A percentile compares a stretch with the other conserved stretches of the same genome.
phyloP scores from a whole-genome alignment of 495 filamentous ascomycete species.

The Neurospora sp. region DNA sequence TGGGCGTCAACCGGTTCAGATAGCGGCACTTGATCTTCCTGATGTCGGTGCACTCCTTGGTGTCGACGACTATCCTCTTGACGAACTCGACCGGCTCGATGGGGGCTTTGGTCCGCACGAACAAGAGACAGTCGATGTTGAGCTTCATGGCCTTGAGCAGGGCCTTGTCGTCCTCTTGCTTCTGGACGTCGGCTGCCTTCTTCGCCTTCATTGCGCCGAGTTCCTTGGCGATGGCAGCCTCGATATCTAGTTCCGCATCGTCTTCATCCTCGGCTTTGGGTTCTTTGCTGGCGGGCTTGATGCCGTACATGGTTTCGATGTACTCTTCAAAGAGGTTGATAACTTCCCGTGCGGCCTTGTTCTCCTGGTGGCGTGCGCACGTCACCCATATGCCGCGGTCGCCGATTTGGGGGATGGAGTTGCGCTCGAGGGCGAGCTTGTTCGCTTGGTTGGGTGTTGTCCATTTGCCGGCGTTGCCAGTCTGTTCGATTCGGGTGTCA shows the following conservation, averaged over 20 bases:
- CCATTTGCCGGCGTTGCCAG: conserved; percentile 43
- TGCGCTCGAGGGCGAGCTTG: conserved; percentile 23
- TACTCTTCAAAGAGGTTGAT: conserved; percentile 65
- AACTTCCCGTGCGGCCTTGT: conserved; percentile 64
- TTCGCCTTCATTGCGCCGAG: conserved; percentile 52
- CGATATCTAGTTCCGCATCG: conserved; percentile 57
- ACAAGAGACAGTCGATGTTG: conserved; percentile 67
- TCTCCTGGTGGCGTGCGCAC: conserved; percentile 71
- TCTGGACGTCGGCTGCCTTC: conserved; percentile 20
- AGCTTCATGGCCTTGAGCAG: conserved; percentile 56
- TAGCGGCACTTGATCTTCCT: conserved; percentile 57
- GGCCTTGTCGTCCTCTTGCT: conserved; percentile 18
- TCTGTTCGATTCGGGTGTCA: conserved; percentile 18
- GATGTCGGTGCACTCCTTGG: conserved; percentile 32
- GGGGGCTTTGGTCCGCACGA: conserved; percentile 54
- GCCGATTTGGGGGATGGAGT: conserved; percentile 52
- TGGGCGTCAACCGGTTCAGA: conserved; percentile 76
- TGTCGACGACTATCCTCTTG: conserved; percentile 60
- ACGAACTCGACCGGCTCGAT: conserved; percentile 77
- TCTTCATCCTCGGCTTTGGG: conserved; percentile 14
- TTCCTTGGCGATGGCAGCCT: conserved; percentile 71
- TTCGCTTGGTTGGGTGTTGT: conserved; percentile 42
- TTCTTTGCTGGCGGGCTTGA: conserved; percentile 29
- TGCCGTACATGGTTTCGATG: conserved; percentile 48
- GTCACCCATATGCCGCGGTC: conserved; percentile 85